Conservation (phyloP, 2,329 filamentous ascomycete genomes). For the Aspergillus sp. region DNA sequence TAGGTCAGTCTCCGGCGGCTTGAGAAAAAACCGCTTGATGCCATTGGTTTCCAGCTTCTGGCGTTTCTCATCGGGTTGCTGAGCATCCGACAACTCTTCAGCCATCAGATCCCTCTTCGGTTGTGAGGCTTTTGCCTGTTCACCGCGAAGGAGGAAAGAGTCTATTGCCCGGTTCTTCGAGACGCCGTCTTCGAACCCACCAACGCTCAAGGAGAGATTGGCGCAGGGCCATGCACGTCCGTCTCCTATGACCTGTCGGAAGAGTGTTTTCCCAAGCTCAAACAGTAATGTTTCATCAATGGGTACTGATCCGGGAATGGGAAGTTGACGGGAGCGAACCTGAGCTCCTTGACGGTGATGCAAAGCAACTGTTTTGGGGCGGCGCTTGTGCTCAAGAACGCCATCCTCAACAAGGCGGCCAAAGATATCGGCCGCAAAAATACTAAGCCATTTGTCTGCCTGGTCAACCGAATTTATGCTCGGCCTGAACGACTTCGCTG, state of each 20-base stretch:
- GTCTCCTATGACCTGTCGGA: slow-evolving; percentile 76
- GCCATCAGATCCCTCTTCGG: slow-evolving; percentile 20
- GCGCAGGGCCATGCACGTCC: slow-evolving; percentile 84
- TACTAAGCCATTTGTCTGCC: slow-evolving; percentile 80
- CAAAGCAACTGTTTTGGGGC: slow-evolving; percentile 82
- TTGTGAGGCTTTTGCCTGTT: slow-evolving; percentile 55
- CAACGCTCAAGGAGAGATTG: slow-evolving; percentile 85
- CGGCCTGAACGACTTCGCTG: slow-evolving; percentile 91
- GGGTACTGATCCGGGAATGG: slow-evolving; percentile 73
- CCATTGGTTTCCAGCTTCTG: slow-evolving; percentile 52
- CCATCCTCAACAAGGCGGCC: slow-evolving; percentile 88
- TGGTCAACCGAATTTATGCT: slow-evolving; percentile 77
- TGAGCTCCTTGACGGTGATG: slow-evolving; percentile 76
- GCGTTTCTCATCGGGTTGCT: slow-evolving; percentile 42
- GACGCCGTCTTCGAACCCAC: slow-evolving; percentile 88
- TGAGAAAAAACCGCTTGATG: slow-evolving; percentile 62
- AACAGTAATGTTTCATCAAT: slow-evolving; percentile 74
- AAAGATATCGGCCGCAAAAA: slow-evolving; percentile 90
- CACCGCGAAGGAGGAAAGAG: slow-evolving; percentile 73
- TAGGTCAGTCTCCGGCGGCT: slow-evolving; percentile 26
- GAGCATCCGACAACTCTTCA: slow-evolving; percentile 14
- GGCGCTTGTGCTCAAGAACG: slow-evolving; percentile 79
- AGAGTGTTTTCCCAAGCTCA: slow-evolving; percentile 72
- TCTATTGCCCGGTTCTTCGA: slow-evolving; percentile 84
- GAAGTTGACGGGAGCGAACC: slow-evolving; percentile 71